Evolutionary conservation across 2,329 filamentous ascomycete genomes (phyloP).

Genomic region (Aspergillus neoniger): DNA sequence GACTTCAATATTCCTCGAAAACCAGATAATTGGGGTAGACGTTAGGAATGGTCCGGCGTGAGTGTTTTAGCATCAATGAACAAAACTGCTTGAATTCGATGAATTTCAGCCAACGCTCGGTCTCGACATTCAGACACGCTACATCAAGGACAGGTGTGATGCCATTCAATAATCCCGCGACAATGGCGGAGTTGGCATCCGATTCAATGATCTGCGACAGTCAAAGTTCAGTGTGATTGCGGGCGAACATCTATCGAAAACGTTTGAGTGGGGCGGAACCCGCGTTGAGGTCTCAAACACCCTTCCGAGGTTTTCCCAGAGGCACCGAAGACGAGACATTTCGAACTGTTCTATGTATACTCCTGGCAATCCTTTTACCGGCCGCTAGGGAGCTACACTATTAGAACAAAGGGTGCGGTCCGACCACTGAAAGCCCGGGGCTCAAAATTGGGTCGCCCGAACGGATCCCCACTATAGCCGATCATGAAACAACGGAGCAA

Average conservation of each 20-base stretch:
- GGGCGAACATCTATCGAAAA: conserved; percentile 1
- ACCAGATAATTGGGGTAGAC: too few relatives aligned
- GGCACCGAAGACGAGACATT: not conserved
- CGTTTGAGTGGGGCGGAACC: not conserved
- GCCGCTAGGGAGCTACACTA: not conserved
- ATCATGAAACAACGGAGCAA: not conserved
- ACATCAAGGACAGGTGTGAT: not conserved
- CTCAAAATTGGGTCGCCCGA: not conserved
- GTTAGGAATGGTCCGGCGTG: too few relatives aligned
- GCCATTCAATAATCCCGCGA: not conserved
- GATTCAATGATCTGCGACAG: not conserved
- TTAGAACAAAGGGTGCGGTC: not conserved
- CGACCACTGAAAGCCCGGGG: not conserved
- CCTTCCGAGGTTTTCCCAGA: not conserved
- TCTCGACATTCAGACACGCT: not conserved
- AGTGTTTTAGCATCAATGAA: too few relatives aligned
- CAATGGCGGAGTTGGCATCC: not conserved
- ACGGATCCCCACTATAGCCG: not conserved
- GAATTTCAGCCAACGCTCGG: too few relatives aligned
- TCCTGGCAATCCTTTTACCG: not conserved
- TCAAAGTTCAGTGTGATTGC: not conserved
- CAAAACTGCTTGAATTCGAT: too few relatives aligned
- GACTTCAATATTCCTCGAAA: too few relatives aligned
- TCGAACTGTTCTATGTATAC: not conserved
- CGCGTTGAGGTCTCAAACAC: not conserved